Base-by-base conservation (phyloP, 495 filamentous ascomycete species). In the Xylaria longipes region DNA sequence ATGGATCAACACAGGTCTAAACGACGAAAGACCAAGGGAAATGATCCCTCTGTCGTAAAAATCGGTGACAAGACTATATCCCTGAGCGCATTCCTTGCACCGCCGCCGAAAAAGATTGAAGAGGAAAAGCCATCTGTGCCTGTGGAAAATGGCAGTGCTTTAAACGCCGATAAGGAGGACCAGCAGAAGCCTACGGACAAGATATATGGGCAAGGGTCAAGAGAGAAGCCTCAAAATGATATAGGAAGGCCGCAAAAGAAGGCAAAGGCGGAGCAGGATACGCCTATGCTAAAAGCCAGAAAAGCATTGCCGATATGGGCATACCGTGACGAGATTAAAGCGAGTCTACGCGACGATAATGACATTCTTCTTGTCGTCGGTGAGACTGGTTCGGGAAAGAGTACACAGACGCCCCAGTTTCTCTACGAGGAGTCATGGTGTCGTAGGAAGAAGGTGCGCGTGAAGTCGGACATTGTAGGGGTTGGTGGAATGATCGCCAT, bases 351-450 rank as follows among this genome's bases (percentile, higher is more conserved):
- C 45, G 84, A 83, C 17, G 79, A 90, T 11, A 89, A 92, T 54
- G 89, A 98, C 78, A 88, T 97, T 29, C 85, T 98, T 66, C 84
- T 99, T 0, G 83, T 99, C 37, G 90, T 95, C 29, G 97, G 97
- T 81, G 95, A 97, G 76, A 99, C 97, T 1, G 97, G 97, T 79
- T 95, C 92, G 45, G 97, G 97, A 76, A 99, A 99, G 82, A 94
- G 91, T 84, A 99, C 97, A 0, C 97, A 99, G 79, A 91, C 97
- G 14, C 95, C 95, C 0, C 97, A 98, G 73, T 97, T 97, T 57
- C 82, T 99, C 20, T 86, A 90, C 46, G 83, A 91, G 7, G 92
- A 97, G 73, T 80, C 86, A 27, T 98, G 95, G 93, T 95, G 92
- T 77, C 87, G 85, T 61, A 85, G 84, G 70, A 84, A 82, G 57